Percentiles rank a stretch among this genome's conserved stretches.
Evolutionary conservation across 2,329 filamentous ascomycete genomes (phyloP).

Genomic region (Alternaria sp.): DNA sequence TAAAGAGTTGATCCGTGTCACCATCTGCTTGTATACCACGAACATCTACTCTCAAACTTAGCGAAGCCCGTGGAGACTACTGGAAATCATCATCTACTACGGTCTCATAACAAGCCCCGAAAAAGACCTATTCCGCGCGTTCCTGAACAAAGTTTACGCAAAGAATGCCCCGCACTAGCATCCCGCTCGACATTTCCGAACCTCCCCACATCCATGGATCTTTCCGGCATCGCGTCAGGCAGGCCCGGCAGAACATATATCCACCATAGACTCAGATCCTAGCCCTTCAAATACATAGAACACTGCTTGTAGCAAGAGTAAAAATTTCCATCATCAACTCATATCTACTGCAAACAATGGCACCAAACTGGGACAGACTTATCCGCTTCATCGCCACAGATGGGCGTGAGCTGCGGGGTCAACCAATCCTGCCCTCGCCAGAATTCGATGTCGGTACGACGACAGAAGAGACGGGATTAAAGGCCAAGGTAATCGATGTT

Average conservation of each 20-base stretch:
- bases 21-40: not conserved
- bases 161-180: not conserved
- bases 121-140: not conserved
- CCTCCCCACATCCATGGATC: conserved; percentile 11
- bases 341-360: conserved; percentile 13
- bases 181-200: conserved; percentile 14
- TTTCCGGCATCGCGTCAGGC: conserved; percentile 20
- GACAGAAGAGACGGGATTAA: conserved; percentile 56
- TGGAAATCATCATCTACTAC: not conserved
- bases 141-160: not conserved
- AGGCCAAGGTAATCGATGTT: conserved; percentile 59
- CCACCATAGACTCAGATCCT: conserved; percentile 10
- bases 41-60: not conserved
- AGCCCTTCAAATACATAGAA: not conserved
- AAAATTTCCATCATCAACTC: not conserved
- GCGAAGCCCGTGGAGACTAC: not conserved
- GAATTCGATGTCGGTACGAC: conserved; percentile 60
- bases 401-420: conserved; percentile 58
- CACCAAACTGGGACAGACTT: conserved; percentile 57
- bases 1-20: not conserved
- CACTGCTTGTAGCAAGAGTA: not conserved
- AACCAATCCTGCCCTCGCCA: conserved; percentile 56
- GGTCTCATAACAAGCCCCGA: conserved; percentile 8
- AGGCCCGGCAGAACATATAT: conserved; percentile 27
- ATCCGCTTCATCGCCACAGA: conserved; percentile 63